Conservation (phyloP, 805 yeast species). For the Kuraishia borneana region DNA sequence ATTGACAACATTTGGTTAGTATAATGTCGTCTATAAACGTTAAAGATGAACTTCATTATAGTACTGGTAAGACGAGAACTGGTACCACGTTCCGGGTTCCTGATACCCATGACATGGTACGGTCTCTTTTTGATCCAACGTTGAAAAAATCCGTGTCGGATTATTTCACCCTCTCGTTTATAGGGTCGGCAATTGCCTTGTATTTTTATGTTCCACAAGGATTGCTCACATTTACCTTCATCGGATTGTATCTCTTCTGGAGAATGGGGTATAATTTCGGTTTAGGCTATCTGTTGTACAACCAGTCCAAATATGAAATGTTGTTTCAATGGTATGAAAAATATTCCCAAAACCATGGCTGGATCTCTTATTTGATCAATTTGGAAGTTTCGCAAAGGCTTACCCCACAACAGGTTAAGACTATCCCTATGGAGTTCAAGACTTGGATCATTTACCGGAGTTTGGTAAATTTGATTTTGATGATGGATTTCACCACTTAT, state of each 20-base stretch:
- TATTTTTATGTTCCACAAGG: constrained; percentile 16
- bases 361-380: constrained; percentile 29
- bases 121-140: constrained; percentile 70
- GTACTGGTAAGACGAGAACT: constrained; percentile 30
- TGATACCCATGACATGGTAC: constrained; percentile 73
- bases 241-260: constrained; percentile 60
- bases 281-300: constrained; percentile 57
- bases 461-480: constrained; percentile 68
- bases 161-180: constrained; percentile 37
- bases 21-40: constrained; percentile 3
- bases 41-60: constrained; percentile 8
- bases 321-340: constrained; percentile 27
- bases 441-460: constrained; percentile 76
- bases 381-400: constrained; percentile 36
- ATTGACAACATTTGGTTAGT: no score
- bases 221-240: constrained; percentile 25
- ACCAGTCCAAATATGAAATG: constrained; percentile 51
- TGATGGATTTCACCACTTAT: constrained; percentile 77
- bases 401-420: constrained; percentile 22
- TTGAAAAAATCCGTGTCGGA: constrained; percentile 60
- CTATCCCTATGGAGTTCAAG: constrained; percentile 61
- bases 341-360: constrained; percentile 13
- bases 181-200: constrained; percentile 22
- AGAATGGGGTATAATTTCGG: constrained; percentile 68
- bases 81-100: constrained; percentile 40